phyloP scores from a whole-genome alignment of 257 asterid species.

The Penstemon eatonii region DNA sequence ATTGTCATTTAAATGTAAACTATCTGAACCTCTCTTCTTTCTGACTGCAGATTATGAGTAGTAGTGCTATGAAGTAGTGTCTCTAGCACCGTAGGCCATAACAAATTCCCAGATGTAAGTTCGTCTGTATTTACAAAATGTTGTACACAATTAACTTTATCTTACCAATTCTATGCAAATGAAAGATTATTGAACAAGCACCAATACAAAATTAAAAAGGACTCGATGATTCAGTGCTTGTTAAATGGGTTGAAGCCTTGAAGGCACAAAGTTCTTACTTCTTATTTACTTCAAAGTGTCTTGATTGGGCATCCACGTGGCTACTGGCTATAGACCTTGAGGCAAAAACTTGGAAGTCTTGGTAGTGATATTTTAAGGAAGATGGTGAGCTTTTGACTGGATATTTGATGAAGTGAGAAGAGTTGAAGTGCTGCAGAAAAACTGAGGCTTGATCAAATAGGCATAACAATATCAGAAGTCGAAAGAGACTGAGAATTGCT shows the following conservation, averaged over 20 bases:
- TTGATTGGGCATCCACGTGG: neutral
- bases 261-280: neutral
- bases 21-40: neutral
- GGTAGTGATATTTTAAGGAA: neutral
- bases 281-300: neutral
- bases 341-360: neutral
- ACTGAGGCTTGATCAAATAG: neutral
- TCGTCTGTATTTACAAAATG: neutral
- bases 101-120: conserved; percentile 1
- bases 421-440: neutral
- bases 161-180: neutral
- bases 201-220: neutral
- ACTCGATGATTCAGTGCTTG: neutral
- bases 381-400: neutral
- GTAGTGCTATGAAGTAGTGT: neutral
- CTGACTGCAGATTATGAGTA: conserved; percentile 12
- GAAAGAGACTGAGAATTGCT: neutral
- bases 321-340: neutral
- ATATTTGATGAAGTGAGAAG: conserved; percentile 9
- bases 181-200: neutral
- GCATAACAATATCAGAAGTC: neutral
- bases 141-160: neutral
- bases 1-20: neutral
- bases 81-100: neutral
- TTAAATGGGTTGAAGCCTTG: neutral